Evolutionary conservation across 2,329 filamentous ascomycete genomes (phyloP).

Genomic region (Aspergillus unguis): DNA sequence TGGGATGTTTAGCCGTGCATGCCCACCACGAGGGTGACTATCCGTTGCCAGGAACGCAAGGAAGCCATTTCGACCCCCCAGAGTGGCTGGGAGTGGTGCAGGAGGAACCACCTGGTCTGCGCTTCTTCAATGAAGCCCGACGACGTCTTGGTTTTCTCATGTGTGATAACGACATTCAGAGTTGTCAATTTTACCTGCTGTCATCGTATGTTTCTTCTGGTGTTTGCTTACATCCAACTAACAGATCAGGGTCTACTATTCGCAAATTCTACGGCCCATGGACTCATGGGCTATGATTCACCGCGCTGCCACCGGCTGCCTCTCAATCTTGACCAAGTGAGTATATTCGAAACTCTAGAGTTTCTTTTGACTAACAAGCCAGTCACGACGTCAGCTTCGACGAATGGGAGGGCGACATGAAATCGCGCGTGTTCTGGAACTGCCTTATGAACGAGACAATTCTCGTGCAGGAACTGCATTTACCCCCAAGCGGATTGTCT

Average conservation of each 20-base stretch:
- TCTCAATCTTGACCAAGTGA: constrained; percentile 47
- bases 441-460: constrained; percentile 56
- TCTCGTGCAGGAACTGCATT: constrained; percentile 53
- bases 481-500: constrained; percentile 51
- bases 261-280: constrained; percentile 51
- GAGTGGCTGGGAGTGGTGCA: constrained; percentile 38
- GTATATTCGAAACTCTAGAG: constrained; percentile 6
- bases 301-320: constrained; percentile 51
- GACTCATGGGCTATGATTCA: constrained; percentile 55
- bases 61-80: constrained; percentile 34
- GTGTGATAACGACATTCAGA: constrained; percentile 49
- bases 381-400: constrained; percentile 45
- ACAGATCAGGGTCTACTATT: constrained; percentile 45
- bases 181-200: constrained; percentile 53
- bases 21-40: constrained; percentile 51
- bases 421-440: constrained; percentile 55
- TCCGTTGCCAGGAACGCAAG: constrained; percentile 38
- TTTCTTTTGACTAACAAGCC: constrained; percentile 2
- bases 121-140: constrained; percentile 55
- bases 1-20: constrained; percentile 51
- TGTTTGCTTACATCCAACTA: neutral
- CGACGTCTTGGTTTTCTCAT: constrained; percentile 52
- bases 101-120: constrained; percentile 46
- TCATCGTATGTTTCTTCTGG: constrained; percentile 37
- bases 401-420: constrained; percentile 55